Conservation (phyloP, 208 protist species). For the Trypanosoma grayi region DNA sequence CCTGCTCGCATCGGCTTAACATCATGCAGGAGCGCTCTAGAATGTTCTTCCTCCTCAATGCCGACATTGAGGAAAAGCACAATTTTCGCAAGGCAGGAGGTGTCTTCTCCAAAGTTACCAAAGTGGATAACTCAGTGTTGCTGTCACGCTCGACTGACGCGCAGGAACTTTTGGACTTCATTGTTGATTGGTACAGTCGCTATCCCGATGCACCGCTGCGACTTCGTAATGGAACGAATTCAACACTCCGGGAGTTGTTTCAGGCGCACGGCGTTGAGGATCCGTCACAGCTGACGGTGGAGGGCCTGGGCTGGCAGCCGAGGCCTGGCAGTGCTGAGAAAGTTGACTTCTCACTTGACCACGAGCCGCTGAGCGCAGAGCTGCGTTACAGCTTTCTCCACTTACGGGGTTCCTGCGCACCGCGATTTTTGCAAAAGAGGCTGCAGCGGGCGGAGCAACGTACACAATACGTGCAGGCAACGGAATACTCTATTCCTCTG, state of each 20-base stretch:
- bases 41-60: constrained; percentile 91
- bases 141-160: constrained; percentile 69
- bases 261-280: constrained; percentile 49
- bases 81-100: constrained; percentile 76
- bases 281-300: constrained; percentile 66
- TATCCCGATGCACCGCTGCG: constrained; percentile 49
- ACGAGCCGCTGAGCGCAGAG: constrained; percentile 57
- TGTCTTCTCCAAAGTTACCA: constrained; percentile 76
- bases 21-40: constrained; percentile 92
- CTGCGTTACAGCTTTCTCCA: constrained; percentile 79
- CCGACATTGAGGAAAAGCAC: constrained; percentile 81
- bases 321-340: constrained; percentile 17
- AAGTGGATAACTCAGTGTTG: constrained; percentile 82
- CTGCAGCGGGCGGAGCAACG: constrained; percentile 56
- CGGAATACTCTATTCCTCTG: constrained; percentile 83
- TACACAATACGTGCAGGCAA: constrained; percentile 46
- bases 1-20: constrained; percentile 83
- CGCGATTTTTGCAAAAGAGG: constrained; percentile 48
- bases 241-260: constrained; percentile 80
- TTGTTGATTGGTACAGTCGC: constrained; percentile 68
- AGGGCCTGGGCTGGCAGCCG: constrained; percentile 82
- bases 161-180: constrained; percentile 78
- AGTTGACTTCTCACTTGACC: constrained; percentile 36
- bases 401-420: constrained; percentile 50
- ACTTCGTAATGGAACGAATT: constrained; percentile 51